Evolutionary conservation across 257 asterid genomes (phyloP), one percentile per base, ranked within the genome.

Genomic region (Thymus mandschuricus): DNA sequence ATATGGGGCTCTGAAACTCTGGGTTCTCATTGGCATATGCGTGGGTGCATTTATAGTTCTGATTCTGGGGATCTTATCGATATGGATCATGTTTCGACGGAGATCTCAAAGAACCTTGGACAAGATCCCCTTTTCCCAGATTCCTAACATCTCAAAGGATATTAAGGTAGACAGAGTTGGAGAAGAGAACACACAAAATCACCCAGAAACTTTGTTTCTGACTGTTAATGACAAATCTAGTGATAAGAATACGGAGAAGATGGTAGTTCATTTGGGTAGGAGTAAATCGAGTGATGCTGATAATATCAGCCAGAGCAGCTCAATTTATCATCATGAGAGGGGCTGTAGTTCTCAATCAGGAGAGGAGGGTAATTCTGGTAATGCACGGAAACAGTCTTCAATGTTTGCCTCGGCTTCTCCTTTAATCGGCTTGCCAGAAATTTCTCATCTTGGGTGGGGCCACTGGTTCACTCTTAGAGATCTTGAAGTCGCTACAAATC

Each of bases 371-470:
- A 86, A 87, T 82, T 91, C 95, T 10, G 96, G 91, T 12, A 75
- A 81, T 59, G 86, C 74, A 51, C 69, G 87, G 1, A 87, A 85
- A 70, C 96, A 84, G 10, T 75, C 96, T 65, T 81, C 96, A 4
- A 57, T 68, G 71, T 77, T 87, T 61, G 79, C 85, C 7, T 81
- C 83, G 91, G 79, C 99, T 1, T 91, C 97, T 62, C 99, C 99
- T 75, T 82, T 91, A 54, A 64, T 84, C 77, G 99, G 99, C 49
- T 84, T 94, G 92, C 97, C 97, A 0, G 99, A 94, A 80, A 48
- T 83, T 46, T 94, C 99, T 54, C 99, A 94, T 77, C 96, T 94
- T 67, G 99, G 99, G 34, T 94, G 99, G 99, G 99, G 99, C 68
- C 99, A 91, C 76, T 94, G 99, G 99, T 94, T 94, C 87, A 91